These are phyloP conservation scores for Thymus mandschuricus DNA, from an alignment of 257 asterid genomes.

Conservation along the genomic window DNA sequence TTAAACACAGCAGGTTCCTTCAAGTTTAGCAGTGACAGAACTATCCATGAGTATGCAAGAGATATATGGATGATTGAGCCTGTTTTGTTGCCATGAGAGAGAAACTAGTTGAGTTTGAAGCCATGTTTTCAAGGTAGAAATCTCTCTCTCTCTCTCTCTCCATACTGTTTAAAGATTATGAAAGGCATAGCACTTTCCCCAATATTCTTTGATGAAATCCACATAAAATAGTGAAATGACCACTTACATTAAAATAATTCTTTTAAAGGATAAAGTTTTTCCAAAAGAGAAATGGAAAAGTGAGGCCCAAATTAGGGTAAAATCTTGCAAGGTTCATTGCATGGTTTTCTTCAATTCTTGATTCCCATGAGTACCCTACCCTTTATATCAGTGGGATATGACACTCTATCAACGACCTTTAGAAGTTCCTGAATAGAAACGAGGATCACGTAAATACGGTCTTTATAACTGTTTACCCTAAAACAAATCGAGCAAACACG, in stretches of 20 bases:
- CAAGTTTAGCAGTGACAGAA: conserved; percentile 75
- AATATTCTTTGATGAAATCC: conserved; percentile 27
- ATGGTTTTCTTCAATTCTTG: conserved; percentile 32
- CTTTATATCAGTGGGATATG: not conserved
- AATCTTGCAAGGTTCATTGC: conserved; percentile 35
- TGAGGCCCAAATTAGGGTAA: conserved; percentile 27
- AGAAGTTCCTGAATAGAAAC: too few relatives aligned
- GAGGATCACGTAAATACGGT: too few relatives aligned
- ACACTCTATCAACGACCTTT: too few relatives aligned
- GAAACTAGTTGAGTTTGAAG: not conserved
- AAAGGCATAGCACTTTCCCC: conserved; percentile 31
- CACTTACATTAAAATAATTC: conserved; percentile 31
- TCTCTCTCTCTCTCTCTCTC: not conserved
- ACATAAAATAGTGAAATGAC: conserved; percentile 34
- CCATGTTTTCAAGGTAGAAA: not conserved
- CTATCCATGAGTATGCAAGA: conserved; percentile 65
- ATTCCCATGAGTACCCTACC: conserved; percentile 30
- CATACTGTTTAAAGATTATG: not conserved
- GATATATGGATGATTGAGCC: conserved; percentile 77
- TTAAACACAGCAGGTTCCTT: conserved; percentile 65
- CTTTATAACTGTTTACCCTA: too few relatives aligned
- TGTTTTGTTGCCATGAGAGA: conserved; percentile 43
- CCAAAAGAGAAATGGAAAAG: conserved; percentile 27
- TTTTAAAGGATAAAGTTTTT: conserved; percentile 17
- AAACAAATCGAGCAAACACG: too few relatives aligned